phyloP scores from a whole-genome alignment of 192 early-diverging fungal genomes.

The Martensiomyces pterosporus region DNA sequence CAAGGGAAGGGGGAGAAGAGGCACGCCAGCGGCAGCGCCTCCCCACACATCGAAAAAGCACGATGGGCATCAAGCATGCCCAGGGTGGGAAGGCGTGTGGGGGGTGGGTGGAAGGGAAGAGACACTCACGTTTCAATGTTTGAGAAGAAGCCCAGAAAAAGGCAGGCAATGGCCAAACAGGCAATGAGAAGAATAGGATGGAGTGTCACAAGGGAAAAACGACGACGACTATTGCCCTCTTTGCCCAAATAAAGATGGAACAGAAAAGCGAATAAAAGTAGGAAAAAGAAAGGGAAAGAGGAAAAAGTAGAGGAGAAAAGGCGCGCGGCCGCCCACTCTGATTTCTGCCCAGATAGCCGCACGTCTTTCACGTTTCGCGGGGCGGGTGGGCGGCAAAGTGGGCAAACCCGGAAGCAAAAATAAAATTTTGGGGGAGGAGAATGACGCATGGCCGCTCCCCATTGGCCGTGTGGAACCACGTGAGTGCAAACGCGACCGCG shows the following conservation, averaged over 20 bases:
- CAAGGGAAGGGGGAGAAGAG: no score
- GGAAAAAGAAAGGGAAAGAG: conserved; percentile 23
- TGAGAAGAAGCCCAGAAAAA: no score
- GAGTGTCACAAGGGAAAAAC: conserved; percentile 4
- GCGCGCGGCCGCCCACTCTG: conserved; percentile 16
- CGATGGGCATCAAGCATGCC: not conserved
- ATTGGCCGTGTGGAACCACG: no score
- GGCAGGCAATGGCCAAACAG: no score
- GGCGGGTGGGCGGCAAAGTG: no score
- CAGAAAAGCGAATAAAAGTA: conserved; percentile 13
- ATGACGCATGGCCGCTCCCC: no score
- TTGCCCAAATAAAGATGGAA: conserved; percentile 2
- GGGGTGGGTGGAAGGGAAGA: no score
- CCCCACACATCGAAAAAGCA: not conserved
- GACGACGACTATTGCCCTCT: conserved; percentile 1
- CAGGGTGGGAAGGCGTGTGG: no score
- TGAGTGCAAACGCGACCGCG: no score
- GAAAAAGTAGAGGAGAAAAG: conserved; percentile 44
- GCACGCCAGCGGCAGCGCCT: no score
- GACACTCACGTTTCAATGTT: conserved; percentile 17
- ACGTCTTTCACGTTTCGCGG: conserved; percentile 7
- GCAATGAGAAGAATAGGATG: conserved; percentile 6
- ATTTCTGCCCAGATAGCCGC: conserved; percentile 11
- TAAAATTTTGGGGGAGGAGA: no score
- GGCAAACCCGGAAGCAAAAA: no score